These are phyloP conservation scores for Penicillium odoratum DNA, from an alignment of 495 filamentous ascomycete genomes.

Conservation along the genomic window DNA sequence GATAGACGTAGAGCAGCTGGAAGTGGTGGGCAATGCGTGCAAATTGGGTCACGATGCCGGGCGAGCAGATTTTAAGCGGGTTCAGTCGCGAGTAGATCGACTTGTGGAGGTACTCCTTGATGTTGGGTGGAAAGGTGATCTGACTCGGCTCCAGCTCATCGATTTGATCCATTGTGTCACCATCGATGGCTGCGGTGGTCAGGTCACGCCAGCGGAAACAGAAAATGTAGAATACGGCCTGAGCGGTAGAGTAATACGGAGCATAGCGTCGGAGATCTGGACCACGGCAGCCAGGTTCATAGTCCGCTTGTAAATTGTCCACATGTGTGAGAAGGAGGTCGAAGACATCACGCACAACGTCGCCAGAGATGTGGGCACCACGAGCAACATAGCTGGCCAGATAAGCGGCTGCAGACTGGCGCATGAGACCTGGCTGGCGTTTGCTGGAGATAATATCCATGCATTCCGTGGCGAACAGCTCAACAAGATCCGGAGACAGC, in stretches of 20 bases:
- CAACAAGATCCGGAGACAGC: conserved; percentile 67
- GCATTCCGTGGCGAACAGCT: conserved; percentile 78
- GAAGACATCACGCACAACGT: conserved; percentile 75
- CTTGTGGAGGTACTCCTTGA: conserved; percentile 68
- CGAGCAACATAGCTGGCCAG: conserved; percentile 90
- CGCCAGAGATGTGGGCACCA: conserved; percentile 73
- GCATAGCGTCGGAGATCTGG: conserved; percentile 82
- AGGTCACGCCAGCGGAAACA: conserved; percentile 97
- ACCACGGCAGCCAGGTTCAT: conserved; percentile 69
- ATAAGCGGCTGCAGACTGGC: conserved; percentile 87
- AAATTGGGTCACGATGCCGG: conserved; percentile 85
- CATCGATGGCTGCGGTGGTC: conserved; percentile 55
- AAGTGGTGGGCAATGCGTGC: conserved; percentile 82
- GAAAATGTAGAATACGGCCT: conserved; percentile 91
- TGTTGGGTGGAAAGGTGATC: conserved; percentile 67
- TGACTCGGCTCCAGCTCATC: conserved; percentile 60
- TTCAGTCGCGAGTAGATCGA: conserved; percentile 87
- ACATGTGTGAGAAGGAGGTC: conserved; percentile 72
- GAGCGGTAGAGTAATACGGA: conserved; percentile 84
- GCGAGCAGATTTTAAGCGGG: conserved; percentile 94
- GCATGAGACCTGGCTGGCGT: conserved; percentile 62
- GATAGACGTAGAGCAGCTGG: conserved; percentile 81
- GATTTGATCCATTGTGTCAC: conserved; percentile 50
- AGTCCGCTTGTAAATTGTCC: conserved; percentile 60
- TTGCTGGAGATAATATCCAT: conserved; percentile 67